Percentiles rank a stretch among this genome's conserved stretches.
phyloP scores from a whole-genome alignment of 345 rosid species.

The Garcia nutans region DNA sequence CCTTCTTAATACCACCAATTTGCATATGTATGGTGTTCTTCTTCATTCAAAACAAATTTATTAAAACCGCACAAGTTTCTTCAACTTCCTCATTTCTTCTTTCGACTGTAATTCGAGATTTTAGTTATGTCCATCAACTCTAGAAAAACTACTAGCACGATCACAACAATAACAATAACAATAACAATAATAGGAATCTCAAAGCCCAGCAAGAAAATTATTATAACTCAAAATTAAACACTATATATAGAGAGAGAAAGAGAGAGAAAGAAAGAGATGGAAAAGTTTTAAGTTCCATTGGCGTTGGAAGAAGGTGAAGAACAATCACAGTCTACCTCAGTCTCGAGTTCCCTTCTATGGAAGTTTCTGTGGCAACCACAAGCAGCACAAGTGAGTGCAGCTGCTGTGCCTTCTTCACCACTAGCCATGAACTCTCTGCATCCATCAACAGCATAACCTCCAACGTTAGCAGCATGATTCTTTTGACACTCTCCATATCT shows the following conservation, averaged over 20 bases:
- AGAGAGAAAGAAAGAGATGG: background rate
- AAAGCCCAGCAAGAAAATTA: slow-evolving; percentile 10
- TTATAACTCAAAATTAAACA: slow-evolving; percentile 6
- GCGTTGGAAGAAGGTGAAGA: slow-evolving; percentile 46
- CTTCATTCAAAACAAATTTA: slow-evolving; percentile 11
- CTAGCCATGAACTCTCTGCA: slow-evolving; percentile 86
- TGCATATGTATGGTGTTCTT: background rate
- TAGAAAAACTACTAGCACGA: background rate
- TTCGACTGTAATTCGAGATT: background rate
- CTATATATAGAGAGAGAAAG: background rate
- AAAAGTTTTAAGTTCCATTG: background rate
- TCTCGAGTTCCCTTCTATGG: slow-evolving; percentile 44
- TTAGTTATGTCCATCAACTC: slow-evolving; percentile 3
- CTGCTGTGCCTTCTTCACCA: slow-evolving; percentile 35
- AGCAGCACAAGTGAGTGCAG: slow-evolving; percentile 37
- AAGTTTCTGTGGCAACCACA: slow-evolving; percentile 39
- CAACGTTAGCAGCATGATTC: slow-evolving; percentile 71
- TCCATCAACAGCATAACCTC: slow-evolving; percentile 74
- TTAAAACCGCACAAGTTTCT: slow-evolving; percentile 5
- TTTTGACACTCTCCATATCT: slow-evolving; percentile 74
- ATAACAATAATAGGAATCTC: background rate
- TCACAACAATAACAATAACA: background rate
- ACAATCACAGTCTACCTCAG: slow-evolving; percentile 59
- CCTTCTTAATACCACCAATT: slow-evolving; percentile 6
- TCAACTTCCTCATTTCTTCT: background rate